These are phyloP conservation scores for Orobanche coerulescens DNA, from an alignment of 257 asterid species.

Conservation along the genomic window DNA sequence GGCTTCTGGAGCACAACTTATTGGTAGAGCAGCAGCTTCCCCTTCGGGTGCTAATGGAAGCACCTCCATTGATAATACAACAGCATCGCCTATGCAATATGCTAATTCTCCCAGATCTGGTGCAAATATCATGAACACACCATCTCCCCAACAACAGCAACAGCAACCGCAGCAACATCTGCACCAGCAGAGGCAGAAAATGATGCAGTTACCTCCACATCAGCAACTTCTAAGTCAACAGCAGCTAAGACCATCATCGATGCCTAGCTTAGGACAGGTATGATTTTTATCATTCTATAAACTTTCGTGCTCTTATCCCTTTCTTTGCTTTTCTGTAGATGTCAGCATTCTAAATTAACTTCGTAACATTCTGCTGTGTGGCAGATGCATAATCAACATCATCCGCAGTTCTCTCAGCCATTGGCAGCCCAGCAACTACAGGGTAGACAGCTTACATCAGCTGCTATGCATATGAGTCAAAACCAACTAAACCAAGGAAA, in stretches of 20 bases:
- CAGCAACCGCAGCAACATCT: conserved; percentile 45
- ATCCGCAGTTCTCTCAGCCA: conserved; percentile 85
- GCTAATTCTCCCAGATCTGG: conserved; percentile 91
- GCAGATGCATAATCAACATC: conserved; percentile 88
- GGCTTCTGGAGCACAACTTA: conserved; percentile 67
- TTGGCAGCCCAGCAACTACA: conserved; percentile 74
- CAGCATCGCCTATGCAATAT: conserved; percentile 81
- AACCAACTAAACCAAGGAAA: conserved; percentile 83
- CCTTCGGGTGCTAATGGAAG: conserved; percentile 63
- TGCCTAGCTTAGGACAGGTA: conserved; percentile 89
- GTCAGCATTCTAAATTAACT: conserved; percentile 15
- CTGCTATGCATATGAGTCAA: conserved; percentile 68
- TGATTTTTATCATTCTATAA: conserved; percentile 5
- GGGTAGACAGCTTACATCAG: conserved; percentile 74
- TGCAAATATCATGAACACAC: conserved; percentile 86
- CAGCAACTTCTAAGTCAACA: conserved; percentile 81
- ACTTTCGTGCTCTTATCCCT: background rate
- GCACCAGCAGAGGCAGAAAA: conserved; percentile 79
- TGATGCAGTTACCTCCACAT: conserved; percentile 30
- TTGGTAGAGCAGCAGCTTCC: conserved; percentile 84
- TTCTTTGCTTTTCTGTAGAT: conserved; percentile 11
- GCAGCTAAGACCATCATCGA: conserved; percentile 71
- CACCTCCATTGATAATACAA: conserved; percentile 64
- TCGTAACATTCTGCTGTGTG: background rate
- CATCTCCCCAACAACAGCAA: conserved; percentile 92